These are phyloP conservation scores for Esteya vermicola DNA, from an alignment of 2,329 filamentous ascomycete genomes.

Conservation along the genomic window DNA sequence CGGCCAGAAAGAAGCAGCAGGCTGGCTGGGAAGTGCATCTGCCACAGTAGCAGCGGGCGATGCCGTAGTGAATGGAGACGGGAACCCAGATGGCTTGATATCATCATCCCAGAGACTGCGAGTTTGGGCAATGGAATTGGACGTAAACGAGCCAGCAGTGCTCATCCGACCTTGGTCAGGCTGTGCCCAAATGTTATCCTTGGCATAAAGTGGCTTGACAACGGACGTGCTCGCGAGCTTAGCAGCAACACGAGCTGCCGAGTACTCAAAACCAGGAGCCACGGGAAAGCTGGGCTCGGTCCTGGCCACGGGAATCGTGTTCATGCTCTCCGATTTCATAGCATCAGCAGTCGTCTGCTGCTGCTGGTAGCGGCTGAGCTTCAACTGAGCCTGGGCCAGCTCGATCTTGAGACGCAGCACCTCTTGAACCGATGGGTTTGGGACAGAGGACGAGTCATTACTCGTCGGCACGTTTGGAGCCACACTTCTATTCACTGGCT, in stretches of 20 bases:
- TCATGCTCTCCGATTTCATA: slow-evolving; percentile 43
- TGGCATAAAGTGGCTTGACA: slow-evolving; percentile 22
- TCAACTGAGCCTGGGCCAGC: slow-evolving; percentile 54
- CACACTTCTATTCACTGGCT: slow-evolving; percentile 37
- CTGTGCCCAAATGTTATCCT: slow-evolving; percentile 35
- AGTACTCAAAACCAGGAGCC: background rate
- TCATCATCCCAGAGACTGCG: slow-evolving; percentile 12
- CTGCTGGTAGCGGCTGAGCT: slow-evolving; percentile 57
- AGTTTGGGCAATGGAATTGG: slow-evolving; percentile 25
- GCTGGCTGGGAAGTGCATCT: slow-evolving; percentile 17
- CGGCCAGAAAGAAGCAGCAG: slow-evolving; percentile 33
- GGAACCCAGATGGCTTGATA: slow-evolving; percentile 25
- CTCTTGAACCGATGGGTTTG: slow-evolving; percentile 37
- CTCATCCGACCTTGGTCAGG: slow-evolving; percentile 41
- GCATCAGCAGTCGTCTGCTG: slow-evolving; percentile 52
- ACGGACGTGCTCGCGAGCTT: slow-evolving; percentile 12
- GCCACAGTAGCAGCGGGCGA: slow-evolving; percentile 15
- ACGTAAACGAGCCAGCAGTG: slow-evolving; percentile 43
- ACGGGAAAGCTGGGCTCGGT: slow-evolving; percentile 20
- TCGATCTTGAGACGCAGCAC: slow-evolving; percentile 55
- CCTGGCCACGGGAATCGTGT: slow-evolving; percentile 30
- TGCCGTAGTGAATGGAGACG: slow-evolving; percentile 12
- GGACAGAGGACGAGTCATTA: too few relatives aligned
- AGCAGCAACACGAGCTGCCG: slow-evolving; percentile 7
- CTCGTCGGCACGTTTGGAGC: too few relatives aligned